Evolutionary conservation across 2,329 filamentous ascomycete species (phyloP).

Genomic region (Pyricularia sp.): DNA sequence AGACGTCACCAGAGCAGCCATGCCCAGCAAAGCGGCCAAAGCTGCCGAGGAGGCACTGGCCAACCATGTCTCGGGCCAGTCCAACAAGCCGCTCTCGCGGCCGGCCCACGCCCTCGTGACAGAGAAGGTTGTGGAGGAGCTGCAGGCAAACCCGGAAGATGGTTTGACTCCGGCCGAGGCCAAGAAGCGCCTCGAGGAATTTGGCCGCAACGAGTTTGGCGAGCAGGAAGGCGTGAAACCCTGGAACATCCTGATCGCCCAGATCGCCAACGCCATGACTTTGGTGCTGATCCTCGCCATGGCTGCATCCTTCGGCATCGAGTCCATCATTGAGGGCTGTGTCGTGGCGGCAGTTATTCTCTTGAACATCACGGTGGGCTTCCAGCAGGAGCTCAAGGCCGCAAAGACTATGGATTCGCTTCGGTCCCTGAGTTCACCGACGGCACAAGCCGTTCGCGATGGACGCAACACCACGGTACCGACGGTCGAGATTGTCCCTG

Average conservation of each 20-base stretch:
- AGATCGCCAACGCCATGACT: conserved; percentile 55
- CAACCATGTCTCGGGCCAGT: conserved; percentile 28
- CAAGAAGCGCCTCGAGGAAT: conserved; percentile 35
- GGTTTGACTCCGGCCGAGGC: conserved; percentile 42
- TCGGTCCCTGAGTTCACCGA: conserved; percentile 36
- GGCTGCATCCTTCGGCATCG: conserved; percentile 40
- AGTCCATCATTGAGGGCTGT: conserved; percentile 43
- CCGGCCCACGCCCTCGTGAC: conserved; percentile 55
- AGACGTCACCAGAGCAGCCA: not conserved
- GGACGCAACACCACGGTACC: conserved; percentile 37
- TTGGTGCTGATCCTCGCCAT: conserved; percentile 40
- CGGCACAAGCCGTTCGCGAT: conserved; percentile 38
- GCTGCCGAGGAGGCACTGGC: not conserved
- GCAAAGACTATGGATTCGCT: conserved; percentile 45
- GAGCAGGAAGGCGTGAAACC: conserved; percentile 43
- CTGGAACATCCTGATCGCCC: conserved; percentile 46
- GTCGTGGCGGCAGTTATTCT: conserved; percentile 41
- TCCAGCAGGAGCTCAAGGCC: conserved; percentile 42
- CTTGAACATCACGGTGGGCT: conserved; percentile 43
- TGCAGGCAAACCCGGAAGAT: conserved; percentile 41
- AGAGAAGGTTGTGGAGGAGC: conserved; percentile 40
- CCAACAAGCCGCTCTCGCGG: conserved; percentile 41
- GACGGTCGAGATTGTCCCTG: conserved; percentile 43
- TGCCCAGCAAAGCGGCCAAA: not conserved
- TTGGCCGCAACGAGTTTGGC: conserved; percentile 48